Conservation (phyloP, 2,329 filamentous ascomycete species). For the Aspergillus fijiensis region DNA sequence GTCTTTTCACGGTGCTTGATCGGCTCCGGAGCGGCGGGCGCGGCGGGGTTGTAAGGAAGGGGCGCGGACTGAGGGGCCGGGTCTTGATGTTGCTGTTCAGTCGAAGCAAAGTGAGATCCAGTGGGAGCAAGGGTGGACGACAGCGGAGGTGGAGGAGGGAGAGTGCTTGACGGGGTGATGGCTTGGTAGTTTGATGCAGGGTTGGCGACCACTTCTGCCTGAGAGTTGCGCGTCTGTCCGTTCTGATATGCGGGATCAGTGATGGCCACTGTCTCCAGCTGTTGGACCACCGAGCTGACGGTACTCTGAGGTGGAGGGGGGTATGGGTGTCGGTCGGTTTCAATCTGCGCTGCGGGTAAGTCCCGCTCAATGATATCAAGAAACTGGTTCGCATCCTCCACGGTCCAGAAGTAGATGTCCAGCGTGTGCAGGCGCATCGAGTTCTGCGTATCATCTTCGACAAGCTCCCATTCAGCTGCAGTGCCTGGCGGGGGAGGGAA, state of each 20-base stretch:
- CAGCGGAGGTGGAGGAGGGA: slow-evolving; percentile 28
- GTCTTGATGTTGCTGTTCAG: slow-evolving; percentile 29
- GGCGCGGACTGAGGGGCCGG: slow-evolving; percentile 42
- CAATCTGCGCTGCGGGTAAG: slow-evolving; percentile 44
- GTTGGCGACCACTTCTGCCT: slow-evolving; percentile 25
- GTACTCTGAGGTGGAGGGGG: slow-evolving; percentile 35
- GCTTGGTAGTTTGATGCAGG: slow-evolving; percentile 21
- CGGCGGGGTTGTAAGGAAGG: slow-evolving; percentile 65
- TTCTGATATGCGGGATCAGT: slow-evolving; percentile 51
- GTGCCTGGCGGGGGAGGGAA: slow-evolving; percentile 27
- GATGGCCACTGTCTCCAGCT: slow-evolving; percentile 62
- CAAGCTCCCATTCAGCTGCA: slow-evolving; percentile 57
- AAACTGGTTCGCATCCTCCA: slow-evolving; percentile 57
- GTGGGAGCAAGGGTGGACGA: slow-evolving; percentile 17
- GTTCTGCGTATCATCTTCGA: slow-evolving; percentile 53
- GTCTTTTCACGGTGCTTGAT: slow-evolving; percentile 67
- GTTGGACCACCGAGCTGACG: slow-evolving; percentile 62
- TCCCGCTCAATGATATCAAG: slow-evolving; percentile 45
- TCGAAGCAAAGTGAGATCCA: slow-evolving; percentile 17
- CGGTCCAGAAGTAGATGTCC: slow-evolving; percentile 65
- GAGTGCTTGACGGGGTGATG: slow-evolving; percentile 20
- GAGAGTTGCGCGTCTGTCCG: slow-evolving; percentile 43
- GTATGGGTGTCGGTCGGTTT: slow-evolving; percentile 49
- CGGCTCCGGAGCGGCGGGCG: slow-evolving; percentile 64
- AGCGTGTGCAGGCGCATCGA: slow-evolving; percentile 57